A percentile compares a stretch with the other conserved stretches of the same genome.
These are phyloP conservation scores for Chaetomium tenue DNA, from an alignment of 495 filamentous ascomycete genomes.

Conservation along the genomic window DNA sequence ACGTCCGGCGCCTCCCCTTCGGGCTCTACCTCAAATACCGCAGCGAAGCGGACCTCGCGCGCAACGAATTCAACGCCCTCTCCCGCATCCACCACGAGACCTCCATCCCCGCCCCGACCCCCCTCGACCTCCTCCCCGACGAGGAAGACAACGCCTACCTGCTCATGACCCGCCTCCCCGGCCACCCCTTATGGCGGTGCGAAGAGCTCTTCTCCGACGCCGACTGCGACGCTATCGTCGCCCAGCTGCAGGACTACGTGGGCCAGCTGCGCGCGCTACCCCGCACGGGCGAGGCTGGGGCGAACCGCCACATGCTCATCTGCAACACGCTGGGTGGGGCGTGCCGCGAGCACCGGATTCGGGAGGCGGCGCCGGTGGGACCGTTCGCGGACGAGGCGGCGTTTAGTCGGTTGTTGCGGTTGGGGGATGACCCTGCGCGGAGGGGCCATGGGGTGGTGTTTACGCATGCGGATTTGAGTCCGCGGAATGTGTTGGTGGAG, in stretches of 20 bases:
- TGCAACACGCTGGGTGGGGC: constrained; percentile 34
- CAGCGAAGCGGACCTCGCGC: constrained; percentile 16
- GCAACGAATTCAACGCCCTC: constrained; percentile 38
- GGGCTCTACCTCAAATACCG: constrained; percentile 37
- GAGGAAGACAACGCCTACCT: constrained; percentile 22
- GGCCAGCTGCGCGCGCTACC: constrained; percentile 32
- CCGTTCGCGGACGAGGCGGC: constrained; percentile 37
- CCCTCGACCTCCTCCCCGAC: constrained; percentile 28
- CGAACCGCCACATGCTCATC: constrained; percentile 23
- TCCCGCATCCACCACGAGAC: constrained; percentile 29
- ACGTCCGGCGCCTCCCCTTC: constrained; percentile 35
- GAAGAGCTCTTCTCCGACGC: constrained; percentile 28
- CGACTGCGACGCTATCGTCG: constrained; percentile 26
- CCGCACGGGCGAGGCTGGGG: background rate
- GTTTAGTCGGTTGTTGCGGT: constrained; percentile 35
- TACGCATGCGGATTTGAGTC: constrained; percentile 48
- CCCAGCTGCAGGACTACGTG: constrained; percentile 33
- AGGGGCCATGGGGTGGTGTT: constrained; percentile 43
- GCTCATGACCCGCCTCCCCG: constrained; percentile 30
- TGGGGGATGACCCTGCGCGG: constrained; percentile 32
- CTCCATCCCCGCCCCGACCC: constrained; percentile 30
- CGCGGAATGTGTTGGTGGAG: constrained; percentile 48
- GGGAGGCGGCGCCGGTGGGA: constrained; percentile 27
- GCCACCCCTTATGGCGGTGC: constrained; percentile 26
- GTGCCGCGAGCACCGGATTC: constrained; percentile 31